These are phyloP conservation scores for Eucalyptus fibrosa DNA, from an alignment of 345 rosid genomes.

Conservation along the genomic window DNA sequence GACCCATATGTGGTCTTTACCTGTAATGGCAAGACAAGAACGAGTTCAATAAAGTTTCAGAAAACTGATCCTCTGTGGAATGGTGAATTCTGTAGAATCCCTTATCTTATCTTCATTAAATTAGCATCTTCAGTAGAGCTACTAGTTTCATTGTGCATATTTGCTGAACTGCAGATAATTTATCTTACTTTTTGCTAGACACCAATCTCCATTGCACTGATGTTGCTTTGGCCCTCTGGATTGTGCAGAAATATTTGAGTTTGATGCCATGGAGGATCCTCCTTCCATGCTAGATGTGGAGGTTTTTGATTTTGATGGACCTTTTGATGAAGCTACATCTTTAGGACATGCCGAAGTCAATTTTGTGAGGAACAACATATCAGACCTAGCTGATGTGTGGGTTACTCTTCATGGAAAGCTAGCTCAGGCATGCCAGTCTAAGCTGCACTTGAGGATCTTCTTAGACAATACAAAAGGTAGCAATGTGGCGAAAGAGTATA, in stretches of 20 bases:
- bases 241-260: constrained; percentile 90
- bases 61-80: constrained; percentile 86
- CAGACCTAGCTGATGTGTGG: constrained; percentile 92
- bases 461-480: constrained; percentile 81
- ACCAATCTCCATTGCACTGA: not conserved
- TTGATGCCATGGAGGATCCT: constrained; percentile 96
- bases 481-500: constrained; percentile 70
- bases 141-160: not conserved
- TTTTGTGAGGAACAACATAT: constrained; percentile 71
- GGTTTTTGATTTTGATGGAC: constrained; percentile 92
- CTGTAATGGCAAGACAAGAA: constrained; percentile 81
- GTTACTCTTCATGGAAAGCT: constrained; percentile 76
- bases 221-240: not conserved
- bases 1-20: constrained; percentile 92
- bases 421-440: constrained; percentile 94
- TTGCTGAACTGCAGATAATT: not conserved
- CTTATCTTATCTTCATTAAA: not conserved
- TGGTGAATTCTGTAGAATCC: constrained; percentile 23
- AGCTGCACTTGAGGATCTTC: constrained; percentile 79
- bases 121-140: not conserved
- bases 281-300: constrained; percentile 89
- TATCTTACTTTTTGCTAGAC: not conserved
- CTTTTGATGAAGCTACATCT: constrained; percentile 81
- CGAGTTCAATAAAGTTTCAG: constrained; percentile 95
- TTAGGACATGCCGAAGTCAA: constrained; percentile 79